phyloP scores from a whole-genome alignment of 2,329 filamentous ascomycete genomes.

The Clonostachys sp. region DNA sequence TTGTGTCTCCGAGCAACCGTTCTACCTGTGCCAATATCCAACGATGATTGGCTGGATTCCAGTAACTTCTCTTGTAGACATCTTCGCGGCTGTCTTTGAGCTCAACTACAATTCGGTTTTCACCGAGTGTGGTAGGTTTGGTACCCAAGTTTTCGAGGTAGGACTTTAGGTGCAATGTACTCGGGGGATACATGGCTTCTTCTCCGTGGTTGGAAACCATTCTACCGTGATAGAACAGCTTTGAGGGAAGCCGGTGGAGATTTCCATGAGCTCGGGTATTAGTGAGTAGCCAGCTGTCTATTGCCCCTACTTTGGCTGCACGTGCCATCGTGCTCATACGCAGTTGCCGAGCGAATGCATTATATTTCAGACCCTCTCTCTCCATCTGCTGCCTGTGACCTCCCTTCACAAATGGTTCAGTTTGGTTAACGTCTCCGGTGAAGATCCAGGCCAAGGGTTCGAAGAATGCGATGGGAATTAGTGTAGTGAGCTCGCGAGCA shows the following conservation, averaged over 20 bases:
- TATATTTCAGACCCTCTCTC: slow-evolving; percentile 14
- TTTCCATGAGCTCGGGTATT: slow-evolving; percentile 30
- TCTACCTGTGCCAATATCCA: slow-evolving; percentile 27
- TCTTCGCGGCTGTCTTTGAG: slow-evolving; percentile 16
- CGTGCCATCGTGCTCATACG: slow-evolving; percentile 30
- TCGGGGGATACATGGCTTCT: slow-evolving; percentile 14
- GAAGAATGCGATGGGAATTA: slow-evolving; percentile 38
- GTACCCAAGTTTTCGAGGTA: slow-evolving; percentile 19
- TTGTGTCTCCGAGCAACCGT: slow-evolving; percentile 18
- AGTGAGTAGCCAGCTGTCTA: slow-evolving; percentile 23
- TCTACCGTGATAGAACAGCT: slow-evolving; percentile 30
- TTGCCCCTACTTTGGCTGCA: slow-evolving; percentile 20
- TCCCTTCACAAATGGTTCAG: slow-evolving; percentile 32
- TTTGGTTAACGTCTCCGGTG: slow-evolving; percentile 39
- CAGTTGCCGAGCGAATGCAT: slow-evolving; percentile 23
- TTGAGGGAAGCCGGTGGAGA: slow-evolving; percentile 32
- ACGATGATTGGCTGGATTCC: slow-evolving; percentile 28
- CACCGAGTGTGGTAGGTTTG: slow-evolving; percentile 6
- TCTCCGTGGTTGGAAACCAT: slow-evolving; percentile 26
- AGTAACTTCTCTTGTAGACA: slow-evolving; percentile 22
- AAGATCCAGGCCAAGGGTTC: slow-evolving; percentile 37
- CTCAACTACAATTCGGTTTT: slow-evolving; percentile 30
- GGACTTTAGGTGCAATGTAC: slow-evolving; percentile 16
- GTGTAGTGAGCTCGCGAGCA: slow-evolving; percentile 35
- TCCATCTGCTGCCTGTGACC: slow-evolving; percentile 7